These are phyloP conservation scores for Cladorrhinum sp. DNA, from an alignment of 2,329 filamentous ascomycete genomes.

Conservation along the genomic window DNA sequence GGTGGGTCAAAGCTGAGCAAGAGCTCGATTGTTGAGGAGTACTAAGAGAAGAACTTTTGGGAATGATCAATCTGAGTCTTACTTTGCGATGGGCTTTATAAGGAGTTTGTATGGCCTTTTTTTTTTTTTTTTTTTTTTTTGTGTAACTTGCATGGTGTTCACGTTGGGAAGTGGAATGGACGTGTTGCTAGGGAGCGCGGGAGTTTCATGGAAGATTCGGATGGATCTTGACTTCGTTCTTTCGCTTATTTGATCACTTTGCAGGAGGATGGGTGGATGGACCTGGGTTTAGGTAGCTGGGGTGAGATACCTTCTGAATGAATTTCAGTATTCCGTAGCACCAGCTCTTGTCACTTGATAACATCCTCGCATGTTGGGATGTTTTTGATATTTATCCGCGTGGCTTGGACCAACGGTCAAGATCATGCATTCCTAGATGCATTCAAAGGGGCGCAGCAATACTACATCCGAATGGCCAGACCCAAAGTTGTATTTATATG, in stretches of 20 bases:
- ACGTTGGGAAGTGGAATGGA: background rate
- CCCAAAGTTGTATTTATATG: too few species aligned
- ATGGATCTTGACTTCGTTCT: background rate
- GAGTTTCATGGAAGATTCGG: background rate
- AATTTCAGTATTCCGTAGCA: background rate
- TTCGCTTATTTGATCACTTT: background rate
- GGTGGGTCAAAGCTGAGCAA: conserved; percentile 69
- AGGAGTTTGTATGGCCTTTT: background rate
- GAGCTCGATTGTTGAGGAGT: conserved; percentile 68
- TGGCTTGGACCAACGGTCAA: too few species aligned
- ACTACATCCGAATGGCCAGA: too few species aligned
- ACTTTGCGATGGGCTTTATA: background rate
- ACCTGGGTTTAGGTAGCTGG: background rate
- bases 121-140: background rate
- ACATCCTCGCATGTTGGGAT: too few species aligned
- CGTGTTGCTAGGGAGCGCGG: background rate
- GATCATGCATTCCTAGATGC: too few species aligned
- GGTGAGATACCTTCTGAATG: conserved; percentile 11
- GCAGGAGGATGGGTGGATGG: background rate
- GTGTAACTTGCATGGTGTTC: background rate
- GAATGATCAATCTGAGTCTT: background rate
- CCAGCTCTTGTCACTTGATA: background rate
- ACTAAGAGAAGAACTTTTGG: conserved; percentile 12
- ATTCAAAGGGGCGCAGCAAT: too few species aligned
- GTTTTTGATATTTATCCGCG: too few species aligned